Conservation (phyloP, 2,329 filamentous ascomycete genomes). For the Scortechinia acanthostroma region DNA sequence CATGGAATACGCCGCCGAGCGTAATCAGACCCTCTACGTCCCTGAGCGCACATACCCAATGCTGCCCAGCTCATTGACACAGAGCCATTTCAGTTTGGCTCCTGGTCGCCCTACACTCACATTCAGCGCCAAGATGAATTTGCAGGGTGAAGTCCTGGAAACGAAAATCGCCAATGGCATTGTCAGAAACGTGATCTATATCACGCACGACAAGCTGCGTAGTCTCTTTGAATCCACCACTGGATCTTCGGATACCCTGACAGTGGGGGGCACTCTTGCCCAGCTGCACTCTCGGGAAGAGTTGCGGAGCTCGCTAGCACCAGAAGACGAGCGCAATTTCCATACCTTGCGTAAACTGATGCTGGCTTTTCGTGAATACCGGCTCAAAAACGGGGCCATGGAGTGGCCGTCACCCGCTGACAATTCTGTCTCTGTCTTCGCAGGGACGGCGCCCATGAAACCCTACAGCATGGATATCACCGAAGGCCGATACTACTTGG, state of each 20-base stretch:
- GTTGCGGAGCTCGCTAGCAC: neutral
- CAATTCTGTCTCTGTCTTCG: slow-evolving; percentile 10
- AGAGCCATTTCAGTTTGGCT: slow-evolving; percentile 42
- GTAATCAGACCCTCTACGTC: slow-evolving; percentile 40
- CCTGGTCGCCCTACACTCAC: slow-evolving; percentile 47
- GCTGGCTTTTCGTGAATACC: slow-evolving; percentile 21
- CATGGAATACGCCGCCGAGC: slow-evolving; percentile 42
- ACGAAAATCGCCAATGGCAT: slow-evolving; percentile 41
- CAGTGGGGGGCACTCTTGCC: neutral
- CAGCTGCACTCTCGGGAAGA: neutral
- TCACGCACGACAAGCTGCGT: slow-evolving; percentile 34
- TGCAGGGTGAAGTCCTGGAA: slow-evolving; percentile 41
- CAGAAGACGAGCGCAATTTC: slow-evolving; percentile 18
- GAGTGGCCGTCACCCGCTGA: slow-evolving; percentile 14
- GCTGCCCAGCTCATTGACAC: slow-evolving; percentile 38
- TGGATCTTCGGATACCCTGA: slow-evolving; percentile 5
- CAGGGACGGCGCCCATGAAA: slow-evolving; percentile 8
- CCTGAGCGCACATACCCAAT: slow-evolving; percentile 47
- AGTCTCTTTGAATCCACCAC: slow-evolving; percentile 21
- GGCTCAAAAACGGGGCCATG: slow-evolving; percentile 25
- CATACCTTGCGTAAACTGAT: slow-evolving; percentile 24
- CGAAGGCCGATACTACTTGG: slow-evolving; percentile 11
- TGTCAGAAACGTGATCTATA: slow-evolving; percentile 40
- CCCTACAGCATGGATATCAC: neutral
- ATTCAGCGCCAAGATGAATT: slow-evolving; percentile 46